Conservation (phyloP, 176 grass and related monocot genomes). For the Aegilops tauschii region DNA sequence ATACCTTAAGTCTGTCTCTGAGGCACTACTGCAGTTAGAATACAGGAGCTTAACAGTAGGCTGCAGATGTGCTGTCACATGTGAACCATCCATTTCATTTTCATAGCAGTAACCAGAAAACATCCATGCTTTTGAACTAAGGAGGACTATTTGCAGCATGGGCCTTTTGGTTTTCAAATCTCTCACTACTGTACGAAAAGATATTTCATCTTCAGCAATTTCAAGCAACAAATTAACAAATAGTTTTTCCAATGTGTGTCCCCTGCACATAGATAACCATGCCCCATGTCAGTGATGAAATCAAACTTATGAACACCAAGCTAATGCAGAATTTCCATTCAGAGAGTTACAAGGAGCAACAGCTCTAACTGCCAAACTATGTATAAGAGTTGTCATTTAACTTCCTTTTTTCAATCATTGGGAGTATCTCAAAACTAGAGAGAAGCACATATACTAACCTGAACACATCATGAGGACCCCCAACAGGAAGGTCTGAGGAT, state of each 20-base stretch:
- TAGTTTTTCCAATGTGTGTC: constrained; percentile 60
- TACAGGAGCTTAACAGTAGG: constrained; percentile 75
- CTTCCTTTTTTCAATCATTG: not conserved
- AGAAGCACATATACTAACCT: constrained; percentile 48
- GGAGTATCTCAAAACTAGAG: constrained; percentile 16
- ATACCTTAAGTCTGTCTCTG: constrained; percentile 69
- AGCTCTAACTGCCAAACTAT: not conserved
- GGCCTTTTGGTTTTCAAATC: constrained; percentile 72
- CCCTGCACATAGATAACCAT: constrained; percentile 46
- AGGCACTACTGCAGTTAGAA: constrained; percentile 53
- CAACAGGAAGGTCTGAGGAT: constrained; percentile 49
- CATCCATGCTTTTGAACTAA: constrained; percentile 75
- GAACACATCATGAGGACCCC: constrained; percentile 59
- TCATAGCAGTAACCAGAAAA: constrained; percentile 64
- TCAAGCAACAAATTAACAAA: constrained; percentile 78
- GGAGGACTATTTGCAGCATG: constrained; percentile 68
- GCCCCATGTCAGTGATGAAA: constrained; percentile 13
- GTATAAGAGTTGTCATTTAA: not conserved
- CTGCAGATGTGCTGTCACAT: constrained; percentile 52
- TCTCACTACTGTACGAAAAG: constrained; percentile 80
- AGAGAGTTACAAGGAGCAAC: not conserved
- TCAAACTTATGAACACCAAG: constrained; percentile 10
- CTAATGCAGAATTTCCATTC: not conserved
- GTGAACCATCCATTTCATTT: constrained; percentile 46
- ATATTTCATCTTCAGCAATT: constrained; percentile 88